phyloP scores from a whole-genome alignment of 495 filamentous ascomycete species.

The Beverwykella pulmonaria region DNA sequence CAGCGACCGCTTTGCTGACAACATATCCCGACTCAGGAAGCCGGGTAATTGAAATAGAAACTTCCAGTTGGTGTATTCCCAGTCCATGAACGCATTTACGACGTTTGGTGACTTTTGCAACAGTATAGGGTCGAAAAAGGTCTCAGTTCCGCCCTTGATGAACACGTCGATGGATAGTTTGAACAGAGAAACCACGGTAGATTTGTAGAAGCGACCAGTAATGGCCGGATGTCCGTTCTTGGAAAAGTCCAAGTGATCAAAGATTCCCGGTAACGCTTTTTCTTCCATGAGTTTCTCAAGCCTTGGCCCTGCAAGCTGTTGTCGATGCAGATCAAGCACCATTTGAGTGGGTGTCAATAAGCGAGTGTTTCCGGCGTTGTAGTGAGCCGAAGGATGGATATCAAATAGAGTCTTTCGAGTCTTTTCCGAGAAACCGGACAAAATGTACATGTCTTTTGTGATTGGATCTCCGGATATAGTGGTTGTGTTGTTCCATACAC shows the following conservation, averaged over 20 bases:
- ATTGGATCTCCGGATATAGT: constrained; percentile 8
- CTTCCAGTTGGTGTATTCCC: constrained; percentile 21
- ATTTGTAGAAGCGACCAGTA: too few relatives aligned
- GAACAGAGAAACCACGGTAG: constrained; percentile 10
- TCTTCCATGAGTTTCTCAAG: neutral
- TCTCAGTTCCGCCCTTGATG: neutral
- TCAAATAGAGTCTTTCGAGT: neutral
- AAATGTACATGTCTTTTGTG: neutral
- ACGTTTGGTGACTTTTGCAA: neutral
- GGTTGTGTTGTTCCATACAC: neutral
- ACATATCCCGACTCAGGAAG: constrained; percentile 4
- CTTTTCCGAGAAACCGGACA: neutral
- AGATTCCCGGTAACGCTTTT: too few relatives aligned
- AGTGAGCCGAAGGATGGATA: neutral
- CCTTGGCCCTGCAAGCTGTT: neutral
- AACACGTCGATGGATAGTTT: neutral
- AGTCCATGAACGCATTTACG: neutral
- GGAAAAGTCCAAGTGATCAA: neutral
- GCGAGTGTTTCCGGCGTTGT: neutral
- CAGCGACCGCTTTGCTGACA: constrained; percentile 1
- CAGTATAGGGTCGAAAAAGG: neutral
- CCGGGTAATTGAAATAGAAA: constrained; percentile 1
- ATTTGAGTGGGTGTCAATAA: too few relatives aligned
- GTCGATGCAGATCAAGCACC: neutral
- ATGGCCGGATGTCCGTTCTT: neutral